Conservation (phyloP, 768 basidiomycete species). For the Suillus discolor region DNA sequence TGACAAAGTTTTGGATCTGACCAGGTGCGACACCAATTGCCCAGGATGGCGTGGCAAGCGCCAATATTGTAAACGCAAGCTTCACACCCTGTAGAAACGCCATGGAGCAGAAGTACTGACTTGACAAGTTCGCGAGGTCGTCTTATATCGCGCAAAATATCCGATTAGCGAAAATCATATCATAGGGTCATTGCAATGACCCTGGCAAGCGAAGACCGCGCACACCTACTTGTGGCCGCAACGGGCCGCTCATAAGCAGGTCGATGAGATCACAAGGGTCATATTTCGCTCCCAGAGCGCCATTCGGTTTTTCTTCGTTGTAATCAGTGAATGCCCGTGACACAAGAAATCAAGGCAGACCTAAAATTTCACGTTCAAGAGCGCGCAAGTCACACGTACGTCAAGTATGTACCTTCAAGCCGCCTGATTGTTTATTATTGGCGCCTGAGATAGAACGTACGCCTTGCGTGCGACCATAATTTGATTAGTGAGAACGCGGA, state of each 20-base stretch:
- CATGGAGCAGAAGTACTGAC: constrained; percentile 5
- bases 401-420: neutral
- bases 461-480: neutral
- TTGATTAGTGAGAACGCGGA: neutral
- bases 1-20: constrained; percentile 65
- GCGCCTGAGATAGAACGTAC: neutral
- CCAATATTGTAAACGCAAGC: constrained; percentile 16
- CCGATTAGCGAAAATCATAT: neutral
- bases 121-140: neutral
- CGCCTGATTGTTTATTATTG: constrained; percentile 4
- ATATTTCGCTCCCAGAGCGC: neutral
- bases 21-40: constrained; percentile 33
- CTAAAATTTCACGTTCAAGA: neutral
- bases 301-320: constrained; percentile 4
- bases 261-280: constrained; percentile 7
- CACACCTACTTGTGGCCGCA: neutral
- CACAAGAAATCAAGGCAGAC: neutral
- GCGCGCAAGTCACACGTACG: neutral
- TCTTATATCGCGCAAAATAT: constrained; percentile 8
- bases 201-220: neutral
- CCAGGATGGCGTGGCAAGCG: constrained; percentile 13
- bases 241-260: constrained; percentile 1
- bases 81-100: constrained; percentile 4
- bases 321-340: neutral
- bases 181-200: constrained; percentile 6